These are phyloP conservation scores for Raffaelea deltoideospora DNA, from an alignment of 2,329 filamentous ascomycete genomes.

Conservation along the genomic window DNA sequence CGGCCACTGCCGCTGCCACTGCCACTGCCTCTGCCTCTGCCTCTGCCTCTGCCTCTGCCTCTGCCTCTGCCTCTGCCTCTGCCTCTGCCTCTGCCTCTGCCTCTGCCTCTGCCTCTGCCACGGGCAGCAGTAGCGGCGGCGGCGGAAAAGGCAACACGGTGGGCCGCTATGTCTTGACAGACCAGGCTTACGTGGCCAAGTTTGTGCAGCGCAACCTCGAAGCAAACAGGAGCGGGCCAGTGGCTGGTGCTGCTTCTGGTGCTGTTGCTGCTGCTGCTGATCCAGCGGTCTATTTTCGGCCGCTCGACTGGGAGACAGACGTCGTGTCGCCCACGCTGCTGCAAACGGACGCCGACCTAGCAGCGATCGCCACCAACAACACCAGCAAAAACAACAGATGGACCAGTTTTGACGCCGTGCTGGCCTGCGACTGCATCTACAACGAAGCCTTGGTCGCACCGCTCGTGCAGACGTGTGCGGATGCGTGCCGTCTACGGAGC, in stretches of 20 bases:
- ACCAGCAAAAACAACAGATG: background rate
- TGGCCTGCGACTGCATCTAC: constrained; percentile 92
- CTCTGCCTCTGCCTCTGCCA: background rate
- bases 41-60: no score
- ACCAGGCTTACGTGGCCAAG: constrained; percentile 72
- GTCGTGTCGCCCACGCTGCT: constrained; percentile 28
- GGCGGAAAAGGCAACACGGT: constrained; percentile 26
- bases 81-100: background rate
- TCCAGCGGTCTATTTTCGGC: constrained; percentile 11
- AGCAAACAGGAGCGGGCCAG: no score
- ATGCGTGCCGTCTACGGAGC: constrained; percentile 49
- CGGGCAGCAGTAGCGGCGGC: background rate
- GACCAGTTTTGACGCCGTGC: constrained; percentile 50
- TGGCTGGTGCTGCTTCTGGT: background rate
- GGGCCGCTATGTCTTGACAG: constrained; percentile 59
- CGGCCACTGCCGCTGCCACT: background rate
- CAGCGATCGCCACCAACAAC: background rate
- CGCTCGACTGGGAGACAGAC: constrained; percentile 74
- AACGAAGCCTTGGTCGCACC: constrained; percentile 75
- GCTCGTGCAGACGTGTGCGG: constrained; percentile 66
- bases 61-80: no score
- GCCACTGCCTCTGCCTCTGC: no score
- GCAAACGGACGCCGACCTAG: background rate
- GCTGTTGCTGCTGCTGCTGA: background rate
- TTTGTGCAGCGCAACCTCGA: constrained; percentile 63